These are phyloP conservation scores for Incumbomyces delicatus DNA, from an alignment of 2,329 filamentous ascomycete genomes.

Conservation along the genomic window DNA sequence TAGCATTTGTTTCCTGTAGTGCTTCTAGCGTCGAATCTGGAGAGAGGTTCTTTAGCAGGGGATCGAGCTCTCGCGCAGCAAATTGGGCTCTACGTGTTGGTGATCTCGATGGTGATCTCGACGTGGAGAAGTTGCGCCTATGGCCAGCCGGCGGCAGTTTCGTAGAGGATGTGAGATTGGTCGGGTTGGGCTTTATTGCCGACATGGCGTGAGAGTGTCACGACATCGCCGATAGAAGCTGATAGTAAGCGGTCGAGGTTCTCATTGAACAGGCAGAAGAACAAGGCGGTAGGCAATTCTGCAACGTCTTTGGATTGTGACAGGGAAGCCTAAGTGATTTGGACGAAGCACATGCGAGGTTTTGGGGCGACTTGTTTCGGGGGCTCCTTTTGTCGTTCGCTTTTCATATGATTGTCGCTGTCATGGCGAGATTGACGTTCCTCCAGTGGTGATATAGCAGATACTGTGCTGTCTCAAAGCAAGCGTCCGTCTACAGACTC, in stretches of 20 bases:
- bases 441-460: no score
- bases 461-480: no score
- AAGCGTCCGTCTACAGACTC: no score
- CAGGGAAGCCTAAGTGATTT: no score
- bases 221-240: background rate
- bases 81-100: constrained; percentile 29
- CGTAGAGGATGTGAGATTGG: constrained; percentile 8
- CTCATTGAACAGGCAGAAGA: background rate
- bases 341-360: no score
- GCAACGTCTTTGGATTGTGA: no score
- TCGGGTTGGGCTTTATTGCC: constrained; percentile 13
- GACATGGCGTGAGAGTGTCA: constrained; percentile 12
- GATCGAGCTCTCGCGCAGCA: constrained; percentile 32
- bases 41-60: constrained; percentile 43
- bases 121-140: constrained; percentile 20
- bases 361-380: no score
- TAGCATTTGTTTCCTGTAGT: constrained; percentile 34
- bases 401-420: no score
- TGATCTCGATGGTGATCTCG: constrained; percentile 29
- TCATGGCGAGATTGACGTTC: no score
- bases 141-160: constrained; percentile 11
- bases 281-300: background rate
- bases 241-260: no score
- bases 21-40: constrained; percentile 45
- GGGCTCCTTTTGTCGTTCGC: no score